These are phyloP conservation scores for Solanum aculeatissimum DNA, from an alignment of 305 asterid species.

Conservation along the genomic window DNA sequence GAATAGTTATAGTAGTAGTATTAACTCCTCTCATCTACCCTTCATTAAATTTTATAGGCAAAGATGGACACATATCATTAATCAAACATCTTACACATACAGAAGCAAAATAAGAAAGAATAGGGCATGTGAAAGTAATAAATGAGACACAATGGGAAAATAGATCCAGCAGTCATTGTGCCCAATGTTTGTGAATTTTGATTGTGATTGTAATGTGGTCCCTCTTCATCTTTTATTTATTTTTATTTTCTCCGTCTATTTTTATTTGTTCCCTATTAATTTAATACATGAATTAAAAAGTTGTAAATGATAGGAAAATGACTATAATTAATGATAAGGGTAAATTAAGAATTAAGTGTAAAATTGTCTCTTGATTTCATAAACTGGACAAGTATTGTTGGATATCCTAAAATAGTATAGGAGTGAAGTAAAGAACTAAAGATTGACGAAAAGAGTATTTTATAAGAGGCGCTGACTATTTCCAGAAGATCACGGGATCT, in stretches of 20 bases:
- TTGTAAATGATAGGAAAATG: no score
- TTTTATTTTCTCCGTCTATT: no score
- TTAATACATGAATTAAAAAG: no score
- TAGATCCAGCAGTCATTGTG: not conserved
- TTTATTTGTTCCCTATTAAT: no score
- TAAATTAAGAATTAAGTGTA: no score
- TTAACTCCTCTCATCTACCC: not conserved
- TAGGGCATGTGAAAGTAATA: conserved; percentile 23
- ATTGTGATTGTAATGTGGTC: not conserved
- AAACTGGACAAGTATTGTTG: no score
- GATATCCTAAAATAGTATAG: no score
- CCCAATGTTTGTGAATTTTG: not conserved
- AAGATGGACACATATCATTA: not conserved
- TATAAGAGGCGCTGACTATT: not conserved
- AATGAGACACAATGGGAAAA: conserved; percentile 10
- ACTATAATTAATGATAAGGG: no score
- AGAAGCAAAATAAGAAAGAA: not conserved
- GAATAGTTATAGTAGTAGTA: not conserved
- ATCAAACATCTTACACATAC: not conserved
- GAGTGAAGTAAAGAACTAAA: no score
- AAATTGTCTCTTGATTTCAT: no score
- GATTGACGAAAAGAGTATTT: no score
- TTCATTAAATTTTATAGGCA: not conserved
- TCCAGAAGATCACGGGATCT: not conserved
- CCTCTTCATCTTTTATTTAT: not conserved